A percentile compares a stretch with the other conserved stretches of the same genome.
Evolutionary conservation across 371 early-diverging fungal genomes (phyloP).

Genomic region (Thermomucor indicae-seudaticae): DNA sequence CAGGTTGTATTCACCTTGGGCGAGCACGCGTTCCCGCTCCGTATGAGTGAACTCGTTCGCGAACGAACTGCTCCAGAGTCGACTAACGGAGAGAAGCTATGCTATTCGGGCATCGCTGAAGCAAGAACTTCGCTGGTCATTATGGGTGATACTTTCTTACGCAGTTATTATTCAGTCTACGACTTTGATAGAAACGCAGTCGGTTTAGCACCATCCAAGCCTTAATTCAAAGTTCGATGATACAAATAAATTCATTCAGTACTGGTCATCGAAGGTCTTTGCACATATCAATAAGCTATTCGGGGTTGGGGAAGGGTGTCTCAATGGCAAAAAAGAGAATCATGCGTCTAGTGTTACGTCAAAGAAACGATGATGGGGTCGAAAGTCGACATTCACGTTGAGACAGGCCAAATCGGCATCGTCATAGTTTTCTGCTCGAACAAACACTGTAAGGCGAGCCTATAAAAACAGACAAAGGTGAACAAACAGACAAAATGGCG

Average conservation of each 20-base stretch:
- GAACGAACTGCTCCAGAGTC: conserved; percentile 12
- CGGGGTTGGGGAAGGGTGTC: too few species aligned
- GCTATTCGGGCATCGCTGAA: conserved; percentile 35
- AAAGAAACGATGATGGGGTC: not conserved
- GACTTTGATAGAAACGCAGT: conserved; percentile 20
- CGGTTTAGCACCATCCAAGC: conserved; percentile 22
- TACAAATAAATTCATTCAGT: not conserved
- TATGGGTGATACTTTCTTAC: conserved; percentile 32
- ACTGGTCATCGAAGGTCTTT: not conserved
- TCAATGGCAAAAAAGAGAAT: not conserved
- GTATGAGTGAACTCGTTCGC: conserved; percentile 14
- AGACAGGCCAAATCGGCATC: conserved; percentile 9
- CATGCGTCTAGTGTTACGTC: not conserved
- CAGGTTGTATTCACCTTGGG: conserved; percentile 13
- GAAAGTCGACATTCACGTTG: conserved; percentile 9
- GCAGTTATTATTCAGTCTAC: conserved; percentile 26
- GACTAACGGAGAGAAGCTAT: conserved; percentile 8
- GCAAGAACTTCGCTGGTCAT: conserved; percentile 21
- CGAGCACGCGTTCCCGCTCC: conserved; percentile 12
- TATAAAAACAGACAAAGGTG: not conserved
- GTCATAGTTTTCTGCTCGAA: conserved; percentile 8
- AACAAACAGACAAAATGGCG: not conserved
- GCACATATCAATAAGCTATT: not conserved
- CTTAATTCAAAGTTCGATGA: not conserved
- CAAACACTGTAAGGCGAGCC: conserved; percentile 11